Evolutionary conservation across 768 basidiomycete species (phyloP).

Genomic region (Dacryopinax primogenitus): DNA sequence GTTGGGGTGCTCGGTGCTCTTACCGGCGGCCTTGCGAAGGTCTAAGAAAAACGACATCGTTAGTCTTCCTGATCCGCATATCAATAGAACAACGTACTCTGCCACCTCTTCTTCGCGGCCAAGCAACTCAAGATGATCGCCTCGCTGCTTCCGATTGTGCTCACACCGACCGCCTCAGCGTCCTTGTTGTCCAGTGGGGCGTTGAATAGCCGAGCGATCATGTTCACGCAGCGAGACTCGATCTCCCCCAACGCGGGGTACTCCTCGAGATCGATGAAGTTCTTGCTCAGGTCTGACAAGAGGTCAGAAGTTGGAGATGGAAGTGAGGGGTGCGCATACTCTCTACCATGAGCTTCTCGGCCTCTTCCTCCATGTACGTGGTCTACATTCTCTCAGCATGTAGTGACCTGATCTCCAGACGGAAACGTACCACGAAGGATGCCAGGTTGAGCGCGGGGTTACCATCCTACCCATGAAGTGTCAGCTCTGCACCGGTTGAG

Average conservation of each 20-base stretch:
- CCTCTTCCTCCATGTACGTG: constrained; percentile 21
- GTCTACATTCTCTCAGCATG: constrained; percentile 11
- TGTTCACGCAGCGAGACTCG: constrained; percentile 21
- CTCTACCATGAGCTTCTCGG: constrained; percentile 20
- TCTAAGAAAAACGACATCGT: neutral
- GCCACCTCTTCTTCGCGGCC: constrained; percentile 23
- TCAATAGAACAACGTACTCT: constrained; percentile 10
- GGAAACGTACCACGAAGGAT: neutral
- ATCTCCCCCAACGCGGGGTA: constrained; percentile 17
- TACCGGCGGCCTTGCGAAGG: constrained; percentile 9
- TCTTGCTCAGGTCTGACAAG: constrained; percentile 10
- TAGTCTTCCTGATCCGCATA: constrained; percentile 16
- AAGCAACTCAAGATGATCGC: constrained; percentile 26
- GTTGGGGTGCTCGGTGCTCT: neutral
- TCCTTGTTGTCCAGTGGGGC: constrained; percentile 20
- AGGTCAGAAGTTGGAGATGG: neutral
- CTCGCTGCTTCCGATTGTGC: constrained; percentile 21
- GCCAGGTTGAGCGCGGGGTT: constrained; percentile 15
- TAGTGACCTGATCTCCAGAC: constrained; percentile 11
- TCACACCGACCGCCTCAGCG: constrained; percentile 20
- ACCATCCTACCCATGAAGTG: constrained; percentile 16
- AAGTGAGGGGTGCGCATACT: neutral
- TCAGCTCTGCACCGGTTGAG: constrained; percentile 9
- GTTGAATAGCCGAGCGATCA: constrained; percentile 20
- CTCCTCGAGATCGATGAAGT: constrained; percentile 19